Evolutionary conservation across 805 yeast genomes (phyloP), one percentile per base, ranked within the genome.

Genomic region (Cyberlindnera sargentensis): DNA sequence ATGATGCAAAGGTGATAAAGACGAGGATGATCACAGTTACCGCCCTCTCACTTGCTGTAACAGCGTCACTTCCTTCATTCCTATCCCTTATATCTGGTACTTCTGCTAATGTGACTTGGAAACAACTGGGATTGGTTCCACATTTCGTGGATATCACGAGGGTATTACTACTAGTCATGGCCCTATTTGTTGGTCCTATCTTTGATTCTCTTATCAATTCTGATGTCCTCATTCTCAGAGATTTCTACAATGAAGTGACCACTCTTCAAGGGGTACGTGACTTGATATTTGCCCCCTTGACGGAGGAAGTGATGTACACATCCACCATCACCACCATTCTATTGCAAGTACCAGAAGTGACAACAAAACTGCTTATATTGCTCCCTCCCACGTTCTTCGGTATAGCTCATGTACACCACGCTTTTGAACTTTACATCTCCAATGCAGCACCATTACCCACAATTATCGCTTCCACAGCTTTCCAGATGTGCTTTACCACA

Each of bases 371-470:
- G 8, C 47, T 66, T 23, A 57, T 75, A 1, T 50, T 53, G 15
- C 56, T 62, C 28, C 72, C 85, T 1, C 93, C 95, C 1, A 53
- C 78, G 6, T 68, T 78, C 44, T 87, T 87, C 65, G 89, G 90
- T 1, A 52, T 82, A 26, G 93, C 95, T 1, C 96, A 87, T 61
- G 40, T 83, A 24, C 91, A 87, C 56, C 95, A 87, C 58, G 88
- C 76, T 3, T 67, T 67, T 48, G 80, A 76, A 43, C 50, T 73
- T 36, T 67, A 67, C 48, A 48, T 55, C 2, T 61, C 54, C 8
- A 49, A 59, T 2, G 36, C 27, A 2, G 36, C 53, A 5, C 57
- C 66, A 3, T 15, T 65, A 3, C 32, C 47, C 0, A 52, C 62
- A 15, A 67, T 79, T 1, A 29, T 71, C 1, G 32, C 68, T 5